Evolutionary conservation across 768 basidiomycete species (phyloP).

Genomic region (Gymnopilus dilepis): DNA sequence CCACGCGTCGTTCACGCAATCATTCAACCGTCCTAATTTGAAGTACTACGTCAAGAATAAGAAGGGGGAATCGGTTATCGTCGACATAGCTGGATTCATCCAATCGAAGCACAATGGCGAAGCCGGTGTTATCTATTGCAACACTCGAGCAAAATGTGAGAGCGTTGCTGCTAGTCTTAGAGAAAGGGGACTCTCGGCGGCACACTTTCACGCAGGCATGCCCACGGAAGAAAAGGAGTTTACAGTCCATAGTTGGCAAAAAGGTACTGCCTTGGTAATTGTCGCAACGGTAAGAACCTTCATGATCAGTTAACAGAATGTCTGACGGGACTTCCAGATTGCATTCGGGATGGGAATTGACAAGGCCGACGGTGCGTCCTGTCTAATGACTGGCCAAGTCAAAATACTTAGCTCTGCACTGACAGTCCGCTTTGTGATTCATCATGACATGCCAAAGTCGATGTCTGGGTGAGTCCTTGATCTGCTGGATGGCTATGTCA

Average conservation of each 20-base stretch:
- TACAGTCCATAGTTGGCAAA: constrained; percentile 77
- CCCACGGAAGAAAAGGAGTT: constrained; percentile 59
- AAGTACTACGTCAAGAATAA: constrained; percentile 65
- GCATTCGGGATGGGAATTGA: constrained; percentile 99
- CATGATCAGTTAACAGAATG: not conserved
- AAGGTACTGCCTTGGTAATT: constrained; percentile 74
- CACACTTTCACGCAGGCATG: constrained; percentile 90
- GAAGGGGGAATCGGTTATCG: constrained; percentile 45
- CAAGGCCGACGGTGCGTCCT: constrained; percentile 68
- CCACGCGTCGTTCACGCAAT: constrained; percentile 71
- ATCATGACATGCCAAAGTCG: constrained; percentile 80
- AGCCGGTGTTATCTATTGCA: constrained; percentile 88
- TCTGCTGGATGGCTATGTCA: not conserved
- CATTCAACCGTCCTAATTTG: constrained; percentile 95
- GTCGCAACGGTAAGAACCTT: constrained; percentile 78
- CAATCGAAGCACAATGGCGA: constrained; percentile 55
- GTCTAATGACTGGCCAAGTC: too few species aligned
- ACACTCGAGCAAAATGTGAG: constrained; percentile 77
- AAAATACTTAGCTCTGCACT: constrained; percentile 5
- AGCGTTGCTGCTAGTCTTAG: constrained; percentile 73
- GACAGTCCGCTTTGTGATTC: constrained; percentile 90
- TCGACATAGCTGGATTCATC: constrained; percentile 77
- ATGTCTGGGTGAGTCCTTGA: constrained; percentile 71
- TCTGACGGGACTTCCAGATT: constrained; percentile 51
- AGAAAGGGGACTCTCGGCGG: constrained; percentile 62